A percentile compares a stretch with the other conserved stretches of the same genome.
Evolutionary conservation across 75 land plant genomes (phyloP).

Genomic region (Isoetes taiwanensis): DNA sequence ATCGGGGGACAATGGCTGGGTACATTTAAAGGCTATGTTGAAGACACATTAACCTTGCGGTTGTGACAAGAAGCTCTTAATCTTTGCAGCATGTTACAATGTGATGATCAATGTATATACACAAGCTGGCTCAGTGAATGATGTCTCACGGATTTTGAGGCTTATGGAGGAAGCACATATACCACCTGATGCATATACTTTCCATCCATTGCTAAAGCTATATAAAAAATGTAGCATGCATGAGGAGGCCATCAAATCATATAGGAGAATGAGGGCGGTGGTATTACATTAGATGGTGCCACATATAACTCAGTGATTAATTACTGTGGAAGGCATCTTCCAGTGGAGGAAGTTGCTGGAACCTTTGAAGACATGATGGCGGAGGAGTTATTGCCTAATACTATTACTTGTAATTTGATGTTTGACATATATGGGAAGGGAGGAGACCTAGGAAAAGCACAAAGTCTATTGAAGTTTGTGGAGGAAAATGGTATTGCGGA

Average conservation of each 20-base stretch:
- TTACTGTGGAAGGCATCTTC: constrained; percentile 67
- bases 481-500: constrained; percentile 42
- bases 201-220: constrained; percentile 64
- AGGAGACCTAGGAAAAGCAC: constrained; percentile 48
- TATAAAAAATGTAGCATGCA: constrained; percentile 48
- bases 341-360: too few relatives aligned
- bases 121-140: constrained; percentile 38
- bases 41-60: constrained; percentile 79
- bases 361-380: too few relatives aligned
- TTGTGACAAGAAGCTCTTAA: too few relatives aligned
- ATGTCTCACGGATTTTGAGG: constrained; percentile 46
- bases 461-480: constrained; percentile 46
- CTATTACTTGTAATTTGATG: too few relatives aligned
- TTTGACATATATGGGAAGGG: constrained; percentile 65
- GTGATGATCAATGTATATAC: constrained; percentile 62
- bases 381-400: too few relatives aligned
- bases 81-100: too few relatives aligned
- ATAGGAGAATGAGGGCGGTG: constrained; percentile 39
- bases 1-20: constrained; percentile 96
- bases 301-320: constrained; percentile 77
- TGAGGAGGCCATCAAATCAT: constrained; percentile 41
- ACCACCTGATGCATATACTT: constrained; percentile 47
- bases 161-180: constrained; percentile 42
- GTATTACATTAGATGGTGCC: constrained; percentile 47
- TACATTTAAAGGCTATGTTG: constrained; percentile 91